Conservation (phyloP, 2,329 filamentous ascomycete genomes). For the Neurospora crassa region DNA sequence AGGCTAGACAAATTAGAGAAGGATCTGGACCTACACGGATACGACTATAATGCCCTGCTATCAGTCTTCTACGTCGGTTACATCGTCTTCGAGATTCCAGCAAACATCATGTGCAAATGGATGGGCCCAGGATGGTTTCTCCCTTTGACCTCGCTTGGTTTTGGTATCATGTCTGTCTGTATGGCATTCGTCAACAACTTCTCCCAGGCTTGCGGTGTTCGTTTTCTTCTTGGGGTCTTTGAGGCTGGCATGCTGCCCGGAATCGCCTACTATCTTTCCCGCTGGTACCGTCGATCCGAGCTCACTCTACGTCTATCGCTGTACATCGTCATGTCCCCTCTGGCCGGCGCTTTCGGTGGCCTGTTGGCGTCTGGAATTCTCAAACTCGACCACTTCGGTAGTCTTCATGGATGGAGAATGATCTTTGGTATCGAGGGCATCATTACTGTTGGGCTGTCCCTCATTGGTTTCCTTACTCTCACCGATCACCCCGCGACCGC, state of each 20-base stretch:
- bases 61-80: slow-evolving; percentile 55
- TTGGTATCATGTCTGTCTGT: slow-evolving; percentile 45
- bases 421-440: slow-evolving; percentile 66
- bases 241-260: slow-evolving; percentile 58
- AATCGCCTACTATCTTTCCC: slow-evolving; percentile 49
- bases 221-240: slow-evolving; percentile 49
- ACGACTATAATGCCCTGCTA: slow-evolving; percentile 52
- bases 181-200: slow-evolving; percentile 49
- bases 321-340: slow-evolving; percentile 54
- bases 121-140: slow-evolving; percentile 55
- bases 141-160: slow-evolving; percentile 43
- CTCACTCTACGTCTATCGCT: slow-evolving; percentile 50
- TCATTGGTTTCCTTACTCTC: slow-evolving; percentile 51
- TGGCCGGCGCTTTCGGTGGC: slow-evolving; percentile 57
- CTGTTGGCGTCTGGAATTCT: slow-evolving; percentile 52
- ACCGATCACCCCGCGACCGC: slow-evolving; percentile 59
- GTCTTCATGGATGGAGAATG: slow-evolving; percentile 54
- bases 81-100: slow-evolving; percentile 53
- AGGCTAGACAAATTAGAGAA: slow-evolving; percentile 44
- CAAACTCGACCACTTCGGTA: slow-evolving; percentile 45
- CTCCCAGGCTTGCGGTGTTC: slow-evolving; percentile 36
- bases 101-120: slow-evolving; percentile 51
- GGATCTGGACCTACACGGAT: slow-evolving; percentile 41
- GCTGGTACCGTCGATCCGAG: slow-evolving; percentile 55
- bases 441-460: slow-evolving; percentile 39